A percentile compares a stretch with the other conserved stretches of the same genome.
These are phyloP conservation scores for Talaromyces trachyspermus DNA, from an alignment of 495 filamentous ascomycete genomes.

Conservation along the genomic window DNA sequence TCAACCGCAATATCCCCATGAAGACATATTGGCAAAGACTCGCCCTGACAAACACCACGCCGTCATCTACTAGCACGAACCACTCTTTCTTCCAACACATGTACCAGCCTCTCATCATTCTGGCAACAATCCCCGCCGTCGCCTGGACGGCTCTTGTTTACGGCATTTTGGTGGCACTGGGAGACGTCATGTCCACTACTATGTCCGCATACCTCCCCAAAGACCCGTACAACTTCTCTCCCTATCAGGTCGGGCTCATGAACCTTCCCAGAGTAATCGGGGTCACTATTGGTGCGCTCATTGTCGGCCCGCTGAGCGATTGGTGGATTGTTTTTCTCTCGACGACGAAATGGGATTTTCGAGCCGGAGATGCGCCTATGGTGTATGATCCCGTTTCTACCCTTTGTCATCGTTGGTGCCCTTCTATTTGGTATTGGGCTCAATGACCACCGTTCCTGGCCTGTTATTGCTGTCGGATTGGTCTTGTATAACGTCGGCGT, in stretches of 20 bases:
- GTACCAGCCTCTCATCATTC: conserved; percentile 20
- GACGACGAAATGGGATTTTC: conserved; percentile 25
- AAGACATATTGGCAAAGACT: conserved; percentile 16
- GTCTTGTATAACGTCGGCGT: conserved; percentile 19
- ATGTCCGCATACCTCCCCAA: conserved; percentile 24
- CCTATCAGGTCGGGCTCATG: conserved; percentile 29
- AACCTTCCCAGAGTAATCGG: conserved; percentile 31
- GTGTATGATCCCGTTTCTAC: conserved; percentile 15
- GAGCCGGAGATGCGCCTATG: conserved; percentile 33
- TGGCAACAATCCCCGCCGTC: conserved; percentile 25
- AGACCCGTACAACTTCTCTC: conserved; percentile 31
- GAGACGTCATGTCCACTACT: conserved; percentile 23
- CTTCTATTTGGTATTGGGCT: conserved; percentile 29
- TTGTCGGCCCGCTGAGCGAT: conserved; percentile 29
- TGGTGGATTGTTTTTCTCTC: conserved; percentile 21
- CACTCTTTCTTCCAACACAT: conserved; percentile 13
- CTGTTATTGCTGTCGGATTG: conserved; percentile 20
- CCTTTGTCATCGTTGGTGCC: conserved; percentile 20
- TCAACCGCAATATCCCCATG: conserved; percentile 11
- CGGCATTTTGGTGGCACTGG: conserved; percentile 27
- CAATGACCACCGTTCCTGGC: conserved; percentile 23
- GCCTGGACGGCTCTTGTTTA: conserved; percentile 27
- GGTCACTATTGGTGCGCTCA: conserved; percentile 22
- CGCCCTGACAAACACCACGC: conserved; percentile 13
- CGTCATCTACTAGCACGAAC: conserved; percentile 10